A percentile compares a stretch with the other conserved stretches of the same genome.
These are phyloP conservation scores for Chrysosporium queenslandicum DNA, from an alignment of 2,329 filamentous ascomycete genomes.

Conservation along the genomic window DNA sequence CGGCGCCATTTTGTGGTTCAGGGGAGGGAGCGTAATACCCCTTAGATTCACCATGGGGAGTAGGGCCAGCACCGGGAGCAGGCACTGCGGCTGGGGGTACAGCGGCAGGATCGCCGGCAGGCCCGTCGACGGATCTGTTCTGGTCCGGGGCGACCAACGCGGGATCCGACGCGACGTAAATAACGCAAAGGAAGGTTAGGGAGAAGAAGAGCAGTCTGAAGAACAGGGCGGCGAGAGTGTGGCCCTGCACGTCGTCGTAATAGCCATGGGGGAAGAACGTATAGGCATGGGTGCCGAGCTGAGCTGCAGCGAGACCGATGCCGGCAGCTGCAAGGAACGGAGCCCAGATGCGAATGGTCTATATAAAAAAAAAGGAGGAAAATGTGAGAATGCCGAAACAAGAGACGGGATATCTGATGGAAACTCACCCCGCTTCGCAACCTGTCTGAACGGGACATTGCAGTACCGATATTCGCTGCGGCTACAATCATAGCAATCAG, in stretches of 20 bases:
- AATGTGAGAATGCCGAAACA: neutral
- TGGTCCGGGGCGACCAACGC: neutral
- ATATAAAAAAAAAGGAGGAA: neutral
- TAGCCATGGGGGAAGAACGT: neutral
- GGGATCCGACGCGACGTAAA: conserved; percentile 2
- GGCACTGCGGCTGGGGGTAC: neutral
- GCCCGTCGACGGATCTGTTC: neutral
- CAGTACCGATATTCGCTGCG: neutral
- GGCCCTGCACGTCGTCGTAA: neutral
- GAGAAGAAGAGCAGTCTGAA: neutral
- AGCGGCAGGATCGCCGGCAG: neutral
- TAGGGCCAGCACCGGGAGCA: neutral
- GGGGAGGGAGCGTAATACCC: conserved; percentile 4
- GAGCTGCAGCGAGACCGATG: neutral
- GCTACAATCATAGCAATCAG: conserved; percentile 6
- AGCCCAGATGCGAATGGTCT: conserved; percentile 4
- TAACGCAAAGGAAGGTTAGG: neutral
- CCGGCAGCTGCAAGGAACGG: neutral
- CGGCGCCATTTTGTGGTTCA: neutral
- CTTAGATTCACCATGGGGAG: neutral
- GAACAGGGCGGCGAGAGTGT: neutral
- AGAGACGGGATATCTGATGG: no score
- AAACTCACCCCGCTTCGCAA: conserved; percentile 3
- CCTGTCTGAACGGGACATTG: neutral
- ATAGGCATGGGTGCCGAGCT: neutral